Base-by-base conservation (phyloP, 192 early-diverging fungal species). In the Lunasporangiospora selenospora region DNA sequence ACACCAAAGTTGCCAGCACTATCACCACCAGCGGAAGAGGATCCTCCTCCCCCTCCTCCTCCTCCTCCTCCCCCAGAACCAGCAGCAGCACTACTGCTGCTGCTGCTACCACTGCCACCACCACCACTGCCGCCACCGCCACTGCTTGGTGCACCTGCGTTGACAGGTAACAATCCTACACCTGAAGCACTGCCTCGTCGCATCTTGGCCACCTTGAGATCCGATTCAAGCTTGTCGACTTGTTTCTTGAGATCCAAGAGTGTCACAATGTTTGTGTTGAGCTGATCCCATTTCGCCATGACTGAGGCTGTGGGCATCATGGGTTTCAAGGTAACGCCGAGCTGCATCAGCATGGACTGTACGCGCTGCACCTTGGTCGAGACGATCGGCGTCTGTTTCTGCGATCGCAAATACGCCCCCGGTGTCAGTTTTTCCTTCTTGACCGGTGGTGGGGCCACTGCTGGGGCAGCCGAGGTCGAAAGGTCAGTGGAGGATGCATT, bases 221-320 rank as follows among this genome's bases (percentile, higher is more conserved):
- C 95, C 6, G 82, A 73, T 58, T 96, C 92, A 7, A 85, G 63
- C 77, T 90, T 93, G 65, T 98, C 95, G 1, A 85, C 87, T 7
- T 82, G 79, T 58, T 91, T 91, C 67, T 94, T 94, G 46, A 92
- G 75, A 58, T 98, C 96, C 47, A 95, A 70, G 61, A 96, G 65
- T 23, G 76, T 84, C 38, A 92, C 75, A 50, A 95, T 88, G 11
- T 88, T 89, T 40, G 81, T 78, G 52, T 90, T 87, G 46, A 98
- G 71, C 42, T 85, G 83, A 44, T 92, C 90, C 67, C 90, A 95
- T 54, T 88, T 89, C 24, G 87, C 82, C 71, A 90, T 92, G 19
- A 97, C 89, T 0, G 81, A 79, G 12, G 82, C 86, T 4, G 93
- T 97, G 5, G 91, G 89, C 90, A 97, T 94, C 7, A 83, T 69